Evolutionary conservation across 352 stramenopile species (phyloP), one percentile per base, ranked within the genome.

Genomic region (Blastocystis sp.): DNA sequence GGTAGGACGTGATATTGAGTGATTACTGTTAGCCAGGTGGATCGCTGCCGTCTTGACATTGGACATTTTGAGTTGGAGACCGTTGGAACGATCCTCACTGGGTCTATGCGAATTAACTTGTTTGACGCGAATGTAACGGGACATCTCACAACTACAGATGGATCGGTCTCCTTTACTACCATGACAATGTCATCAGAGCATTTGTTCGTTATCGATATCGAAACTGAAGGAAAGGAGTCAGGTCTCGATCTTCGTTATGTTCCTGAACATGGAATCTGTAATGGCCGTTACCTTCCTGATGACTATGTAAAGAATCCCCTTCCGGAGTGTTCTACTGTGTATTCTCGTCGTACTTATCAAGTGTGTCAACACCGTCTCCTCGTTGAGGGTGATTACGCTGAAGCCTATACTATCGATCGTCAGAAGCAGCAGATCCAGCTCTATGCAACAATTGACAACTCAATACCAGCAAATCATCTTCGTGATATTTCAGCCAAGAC

Each of bases 51-150:
- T 49, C n/a, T 81, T 35, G 56, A 81, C 51, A 67, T 67, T n/a
- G 71, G 71, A 12, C 56, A 81, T 42, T 81, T 81, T 42, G 56
- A 81, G 51, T 39, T 81, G n/a, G 71, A 81, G 32, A 67, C 71
- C 1, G 71, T 67, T 14, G 71, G 71, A 16, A n/a, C 21, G 11
- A 81, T 81, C 42, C 6, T 81, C 7, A 59, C 16, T 9, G 71
- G 71, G 7, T 65, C 71, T 9, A 81, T 81, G 71, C 51, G 71
- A 67, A 67, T 81, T n/a, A 67, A 81, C 27, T 29, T 81, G 19
- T 81, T 49, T 42, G 56, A 81, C 56, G 71, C 71, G 3, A 81
- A 67, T 39, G 56, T 81, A 21, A 81, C 56, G 1, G 71, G 71
- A 3, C 39, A 32, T 16, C n/a, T 81, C n/a, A 14, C 49, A 9